Percentiles rank a stretch among this genome's conserved stretches.
phyloP scores from a whole-genome alignment of 2,329 filamentous ascomycete species.

The Westerdykella aurantiaca region DNA sequence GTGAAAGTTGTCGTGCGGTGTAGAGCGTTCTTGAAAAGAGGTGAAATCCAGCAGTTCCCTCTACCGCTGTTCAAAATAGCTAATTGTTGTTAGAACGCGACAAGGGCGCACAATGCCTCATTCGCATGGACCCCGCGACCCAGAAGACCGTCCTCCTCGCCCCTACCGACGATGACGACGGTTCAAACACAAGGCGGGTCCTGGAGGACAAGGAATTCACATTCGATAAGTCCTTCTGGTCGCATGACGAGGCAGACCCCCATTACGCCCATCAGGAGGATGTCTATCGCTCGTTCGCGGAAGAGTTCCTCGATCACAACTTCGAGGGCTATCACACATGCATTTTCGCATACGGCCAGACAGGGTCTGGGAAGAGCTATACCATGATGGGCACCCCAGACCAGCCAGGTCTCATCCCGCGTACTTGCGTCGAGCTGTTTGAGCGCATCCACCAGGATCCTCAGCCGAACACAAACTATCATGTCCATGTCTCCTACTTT shows the following conservation, averaged over 20 bases:
- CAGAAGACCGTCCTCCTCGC: slow-evolving; percentile 77
- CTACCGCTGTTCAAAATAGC: slow-evolving; percentile 2
- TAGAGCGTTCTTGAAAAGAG: slow-evolving; percentile 44
- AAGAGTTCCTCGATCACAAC: slow-evolving; percentile 98
- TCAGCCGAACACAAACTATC: slow-evolving; percentile 89
- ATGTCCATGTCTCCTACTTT: slow-evolving; percentile 96
- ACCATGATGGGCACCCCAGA: slow-evolving; percentile 91
- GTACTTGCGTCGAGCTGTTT: slow-evolving; percentile 94
- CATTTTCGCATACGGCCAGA: slow-evolving; percentile 98
- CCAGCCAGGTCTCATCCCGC: slow-evolving; percentile 84
- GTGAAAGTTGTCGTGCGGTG: slow-evolving; percentile 49
- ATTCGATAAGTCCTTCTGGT: slow-evolving; percentile 99
- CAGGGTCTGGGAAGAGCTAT: slow-evolving; percentile 95
- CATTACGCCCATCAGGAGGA: slow-evolving; percentile 92
- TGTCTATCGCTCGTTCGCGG: slow-evolving; percentile 87
- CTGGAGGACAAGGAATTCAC: slow-evolving; percentile 87
- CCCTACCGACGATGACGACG: slow-evolving; percentile 51
- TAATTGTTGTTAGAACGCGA: slow-evolving; percentile 61
- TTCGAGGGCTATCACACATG: slow-evolving; percentile 99
- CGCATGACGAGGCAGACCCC: slow-evolving; percentile 68
- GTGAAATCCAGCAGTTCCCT: slow-evolving; percentile 17
- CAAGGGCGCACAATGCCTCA: slow-evolving; percentile 73
- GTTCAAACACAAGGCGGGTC: slow-evolving; percentile 63
- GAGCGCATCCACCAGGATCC: slow-evolving; percentile 82
- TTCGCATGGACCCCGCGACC: slow-evolving; percentile 82